Evolutionary conservation across 176 grass and related monocot genomes (phyloP), one percentile per base, ranked within the genome.

Genomic region (Carex kokanica): DNA sequence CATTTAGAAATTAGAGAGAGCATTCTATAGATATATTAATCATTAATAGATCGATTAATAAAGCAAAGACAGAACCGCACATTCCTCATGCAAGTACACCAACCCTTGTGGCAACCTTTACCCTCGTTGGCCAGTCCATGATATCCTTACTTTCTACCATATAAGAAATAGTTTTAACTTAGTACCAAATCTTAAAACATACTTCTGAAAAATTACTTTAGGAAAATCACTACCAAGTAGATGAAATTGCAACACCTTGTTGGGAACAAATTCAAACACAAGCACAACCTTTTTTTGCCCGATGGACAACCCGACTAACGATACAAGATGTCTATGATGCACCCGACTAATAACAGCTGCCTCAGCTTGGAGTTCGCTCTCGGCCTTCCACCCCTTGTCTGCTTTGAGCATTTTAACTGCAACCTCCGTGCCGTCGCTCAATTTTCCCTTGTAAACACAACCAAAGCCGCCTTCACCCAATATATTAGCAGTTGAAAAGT

Each of bases 381-480:
- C 86, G 3, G 71, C 71, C 5, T 55, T 81, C 80, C 64, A 57
- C 11, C 57, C 81, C 41, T 83, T 78, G 25, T 64, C 86, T 27
- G 55, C 86, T 64, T 88, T 88, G 27, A 88, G 18, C 54, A 83
- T 73, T 68, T 88, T 88, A 31, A 83, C 54, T 5, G 86, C 86
- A 1, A 88, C 58, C 21, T 65, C 56, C 54, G 43, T 78, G 49
- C 80, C 81, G 6, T 78, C 81, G 58, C 70, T 31, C 34, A 88
- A 70, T 12, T 27, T 66, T 41, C 86, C 86, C 34, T 88, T 88
- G 43, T 88, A 88, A 78, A 88, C 86, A 54, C 17, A 88, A 25
- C 86, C 86, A 74, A 59, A 88, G 21, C 86, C 86, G 1, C 86
- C 86, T 88, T 88, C 81, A 32, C 86, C 86, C 60, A 88, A 56